Evolutionary conservation across 2,329 filamentous ascomycete genomes (phyloP).

Genomic region (Colletotrichum endophyticum): DNA sequence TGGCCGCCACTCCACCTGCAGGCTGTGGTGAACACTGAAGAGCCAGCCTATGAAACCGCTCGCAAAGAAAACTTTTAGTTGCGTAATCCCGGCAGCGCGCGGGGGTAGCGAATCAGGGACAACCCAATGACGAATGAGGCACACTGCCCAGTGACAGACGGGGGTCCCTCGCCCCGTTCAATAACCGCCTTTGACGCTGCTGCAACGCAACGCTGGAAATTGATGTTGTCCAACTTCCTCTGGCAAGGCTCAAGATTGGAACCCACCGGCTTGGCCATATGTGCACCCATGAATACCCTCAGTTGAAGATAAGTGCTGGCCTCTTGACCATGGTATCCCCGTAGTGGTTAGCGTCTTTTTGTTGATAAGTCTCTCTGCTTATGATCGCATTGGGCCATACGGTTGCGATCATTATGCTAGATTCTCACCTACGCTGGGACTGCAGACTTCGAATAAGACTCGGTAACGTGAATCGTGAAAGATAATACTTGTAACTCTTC

Average conservation of each 20-base stretch:
- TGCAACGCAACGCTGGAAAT: neutral
- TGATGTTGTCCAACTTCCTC: neutral
- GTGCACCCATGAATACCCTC: neutral
- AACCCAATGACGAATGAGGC: slow-evolving; percentile 7
- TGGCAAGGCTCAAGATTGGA: neutral
- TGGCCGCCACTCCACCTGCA: neutral
- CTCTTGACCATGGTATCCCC: neutral
- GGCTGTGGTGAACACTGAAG: neutral
- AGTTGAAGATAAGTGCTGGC: neutral
- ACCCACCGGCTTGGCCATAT: neutral
- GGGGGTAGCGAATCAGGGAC: slow-evolving; percentile 8
- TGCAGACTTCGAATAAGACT: neutral
- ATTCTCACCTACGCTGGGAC: neutral
- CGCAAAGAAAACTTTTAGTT: slow-evolving; percentile 8
- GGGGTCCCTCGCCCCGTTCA: neutral
- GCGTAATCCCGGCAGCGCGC: neutral
- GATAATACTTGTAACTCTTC: neutral
- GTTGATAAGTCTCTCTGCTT: neutral
- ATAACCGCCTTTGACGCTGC: slow-evolving; percentile 1
- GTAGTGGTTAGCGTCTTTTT: neutral
- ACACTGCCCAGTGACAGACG: neutral
- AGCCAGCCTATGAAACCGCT: neutral
- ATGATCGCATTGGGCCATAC: neutral
- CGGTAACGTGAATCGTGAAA: neutral
- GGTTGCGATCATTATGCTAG: neutral